Base-by-base conservation (phyloP, 1,284 basidiomycete genomes). In the Rhodotorula glutinis region DNA sequence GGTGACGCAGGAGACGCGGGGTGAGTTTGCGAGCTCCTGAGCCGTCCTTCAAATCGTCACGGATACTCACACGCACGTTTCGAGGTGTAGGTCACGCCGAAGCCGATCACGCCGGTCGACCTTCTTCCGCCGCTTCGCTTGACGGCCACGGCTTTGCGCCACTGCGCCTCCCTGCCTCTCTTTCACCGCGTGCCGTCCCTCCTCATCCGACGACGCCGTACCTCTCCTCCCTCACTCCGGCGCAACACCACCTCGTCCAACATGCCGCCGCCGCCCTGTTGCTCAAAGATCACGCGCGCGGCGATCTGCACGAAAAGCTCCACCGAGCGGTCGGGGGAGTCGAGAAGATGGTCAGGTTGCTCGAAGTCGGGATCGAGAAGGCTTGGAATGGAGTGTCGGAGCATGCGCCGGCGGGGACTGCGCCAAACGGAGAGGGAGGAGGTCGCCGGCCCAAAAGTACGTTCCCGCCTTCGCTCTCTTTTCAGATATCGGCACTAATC, bases 171-270 rank as follows among this genome's bases (percentile, higher is more conserved):
- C 33, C 33, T 11, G 33, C 33, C 23, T 55, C 17, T 23, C 51
- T 23, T 4, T 33, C 13, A 13, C 30, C 33, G n/a, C 23, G 40
- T 9, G 33, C 29, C 9, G 33, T 29, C 21, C 53, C 11, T 7
- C n/a, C 7, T 3, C 30, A 1, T 14, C 43, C 46, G 11, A 8
- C 49, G 4, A 21, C 54, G 16, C 38, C 57, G 10, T 70, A 53
- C 51, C 44, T 70, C 33, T 70, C 65, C 8, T 13, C 62, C 23
- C 63, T 70, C 23, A 57, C 62, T 5, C 59, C 56, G 2, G 13
- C 23, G 4, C 57, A 71, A 27, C 70, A 71, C 53, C 57, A 62
- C 21, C 57, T 66, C n/a, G 53, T 71, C 14, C 70, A 57, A 16
- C 67, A 71, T 33, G 67, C 67, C 4, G 57, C 70, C 0, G 67